Evolutionary conservation across 257 asterid species (phyloP).

Genomic region (Verbena officinalis): DNA sequence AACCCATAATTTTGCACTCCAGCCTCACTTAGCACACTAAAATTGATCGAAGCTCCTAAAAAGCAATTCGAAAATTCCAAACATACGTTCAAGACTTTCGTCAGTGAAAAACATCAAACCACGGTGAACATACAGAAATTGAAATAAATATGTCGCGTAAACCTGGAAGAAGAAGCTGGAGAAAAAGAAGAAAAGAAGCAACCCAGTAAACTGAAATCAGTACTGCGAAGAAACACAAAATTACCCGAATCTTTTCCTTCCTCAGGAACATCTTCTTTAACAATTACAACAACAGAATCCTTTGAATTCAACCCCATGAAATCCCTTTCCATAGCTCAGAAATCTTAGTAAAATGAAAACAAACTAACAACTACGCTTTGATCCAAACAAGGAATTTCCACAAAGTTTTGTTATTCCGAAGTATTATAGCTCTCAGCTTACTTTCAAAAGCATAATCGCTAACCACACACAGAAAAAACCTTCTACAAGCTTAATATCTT

Average conservation of each 20-base stretch:
- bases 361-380: background rate
- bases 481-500: background rate
- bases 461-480: background rate
- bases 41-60: background rate
- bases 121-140: no score
- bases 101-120: background rate
- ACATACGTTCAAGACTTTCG: background rate
- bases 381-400: background rate
- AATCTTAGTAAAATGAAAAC: background rate
- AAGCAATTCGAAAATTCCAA: background rate
- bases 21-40: background rate
- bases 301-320: constrained; percentile 54
- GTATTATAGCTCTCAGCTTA: background rate
- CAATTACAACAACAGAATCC: constrained; percentile 35
- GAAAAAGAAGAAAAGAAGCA: no score
- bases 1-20: background rate
- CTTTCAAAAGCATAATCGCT: background rate
- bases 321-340: constrained; percentile 57
- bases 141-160: no score
- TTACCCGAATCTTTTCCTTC: constrained; percentile 50
- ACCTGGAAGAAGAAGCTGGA: no score
- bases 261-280: constrained; percentile 50
- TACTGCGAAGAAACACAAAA: constrained; percentile 1
- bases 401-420: background rate
- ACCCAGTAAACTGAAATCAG: background rate